Evolutionary conservation across 768 basidiomycete species (phyloP).

Genomic region (Polyporus arcularius): DNA sequence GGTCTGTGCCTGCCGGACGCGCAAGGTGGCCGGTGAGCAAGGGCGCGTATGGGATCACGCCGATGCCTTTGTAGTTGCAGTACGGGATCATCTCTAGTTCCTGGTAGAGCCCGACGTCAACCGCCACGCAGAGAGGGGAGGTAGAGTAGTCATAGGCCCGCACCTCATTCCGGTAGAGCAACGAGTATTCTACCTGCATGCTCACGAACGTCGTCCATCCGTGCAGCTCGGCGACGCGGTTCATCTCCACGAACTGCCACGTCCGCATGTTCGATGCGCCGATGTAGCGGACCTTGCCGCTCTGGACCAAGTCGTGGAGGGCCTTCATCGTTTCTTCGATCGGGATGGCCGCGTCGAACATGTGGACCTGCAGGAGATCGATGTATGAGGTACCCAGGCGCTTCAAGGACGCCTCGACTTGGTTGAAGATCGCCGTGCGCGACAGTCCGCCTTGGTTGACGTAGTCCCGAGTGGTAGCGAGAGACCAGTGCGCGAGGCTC

Average conservation of each 20-base stretch:
- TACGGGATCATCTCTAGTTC: constrained; percentile 48
- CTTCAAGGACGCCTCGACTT: constrained; percentile 36
- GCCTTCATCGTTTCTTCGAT: constrained; percentile 52
- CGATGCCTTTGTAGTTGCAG: constrained; percentile 51
- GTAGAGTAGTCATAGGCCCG: not conserved
- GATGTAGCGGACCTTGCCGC: constrained; percentile 52
- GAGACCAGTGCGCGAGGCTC: not conserved
- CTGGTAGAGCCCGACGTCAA: constrained; percentile 22
- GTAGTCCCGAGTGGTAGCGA: constrained; percentile 30
- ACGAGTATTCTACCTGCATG: constrained; percentile 56
- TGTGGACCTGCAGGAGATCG: constrained; percentile 48
- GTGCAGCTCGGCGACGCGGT: constrained; percentile 44
- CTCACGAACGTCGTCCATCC: constrained; percentile 57
- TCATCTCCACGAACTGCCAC: constrained; percentile 40
- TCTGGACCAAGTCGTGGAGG: constrained; percentile 49
- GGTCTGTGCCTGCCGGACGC: constrained; percentile 32
- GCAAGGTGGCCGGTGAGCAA: constrained; percentile 42
- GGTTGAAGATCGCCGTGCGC: constrained; percentile 40
- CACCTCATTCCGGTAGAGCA: constrained; percentile 58
- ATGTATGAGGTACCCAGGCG: constrained; percentile 39
- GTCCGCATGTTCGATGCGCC: constrained; percentile 35
- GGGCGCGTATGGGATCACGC: constrained; percentile 53
- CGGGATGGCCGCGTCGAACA: constrained; percentile 39
- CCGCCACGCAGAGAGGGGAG: not conserved
- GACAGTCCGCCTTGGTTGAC: constrained; percentile 50